Conservation (phyloP, 1,139 yeast species). For the Kodamaea alishanica region DNA sequence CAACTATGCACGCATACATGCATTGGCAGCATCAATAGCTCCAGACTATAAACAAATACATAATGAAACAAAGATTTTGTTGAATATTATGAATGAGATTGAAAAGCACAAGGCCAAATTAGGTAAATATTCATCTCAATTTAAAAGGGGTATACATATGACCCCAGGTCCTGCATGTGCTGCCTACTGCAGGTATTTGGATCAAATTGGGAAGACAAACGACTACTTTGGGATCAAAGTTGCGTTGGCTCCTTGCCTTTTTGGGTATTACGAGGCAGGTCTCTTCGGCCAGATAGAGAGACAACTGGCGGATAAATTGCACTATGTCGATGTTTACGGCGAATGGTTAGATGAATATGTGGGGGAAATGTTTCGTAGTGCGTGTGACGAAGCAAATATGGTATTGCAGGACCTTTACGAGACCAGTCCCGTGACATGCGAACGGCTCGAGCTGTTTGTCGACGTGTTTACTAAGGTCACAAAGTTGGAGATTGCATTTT, state of each 20-base stretch:
- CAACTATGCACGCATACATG: constrained; percentile 68
- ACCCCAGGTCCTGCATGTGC: constrained; percentile 54
- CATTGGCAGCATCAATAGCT: constrained; percentile 61
- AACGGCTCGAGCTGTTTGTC: constrained; percentile 49
- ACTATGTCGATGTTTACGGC: constrained; percentile 32
- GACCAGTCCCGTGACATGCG: constrained; percentile 26
- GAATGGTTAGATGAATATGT: constrained; percentile 63
- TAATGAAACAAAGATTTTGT: constrained; percentile 50
- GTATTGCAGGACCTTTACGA: constrained; percentile 44
- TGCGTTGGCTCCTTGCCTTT: constrained; percentile 73
- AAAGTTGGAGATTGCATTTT: constrained; percentile 57
- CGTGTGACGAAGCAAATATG: constrained; percentile 46
- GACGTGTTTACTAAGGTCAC: constrained; percentile 59
- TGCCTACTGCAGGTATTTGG: constrained; percentile 58
- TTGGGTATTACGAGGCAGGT: constrained; percentile 65
- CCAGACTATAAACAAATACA: constrained; percentile 52
- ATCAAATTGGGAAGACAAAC: constrained; percentile 46
- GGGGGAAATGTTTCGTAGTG: constrained; percentile 53
- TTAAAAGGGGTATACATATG: constrained; percentile 42
- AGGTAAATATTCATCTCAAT: constrained; percentile 41
- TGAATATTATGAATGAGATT: constrained; percentile 54
- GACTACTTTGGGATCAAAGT: constrained; percentile 65
- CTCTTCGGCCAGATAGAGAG: constrained; percentile 19
- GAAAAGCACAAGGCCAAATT: constrained; percentile 54
- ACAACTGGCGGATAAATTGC: constrained; percentile 12